Evolutionary conservation across 352 stramenopile genomes (phyloP).

Genomic region (Globisporangium camurandrum): DNA sequence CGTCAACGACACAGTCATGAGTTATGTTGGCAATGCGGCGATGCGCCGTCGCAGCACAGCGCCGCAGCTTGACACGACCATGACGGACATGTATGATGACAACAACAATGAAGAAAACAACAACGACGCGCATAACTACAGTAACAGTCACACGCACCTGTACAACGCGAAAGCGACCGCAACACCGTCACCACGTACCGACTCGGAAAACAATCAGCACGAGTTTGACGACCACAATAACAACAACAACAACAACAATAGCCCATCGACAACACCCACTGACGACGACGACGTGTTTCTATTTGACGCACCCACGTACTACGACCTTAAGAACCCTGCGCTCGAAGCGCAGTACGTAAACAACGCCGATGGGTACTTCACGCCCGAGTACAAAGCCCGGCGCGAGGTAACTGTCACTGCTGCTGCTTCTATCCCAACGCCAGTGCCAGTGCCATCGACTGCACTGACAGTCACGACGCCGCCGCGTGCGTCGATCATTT

Average conservation of each 20-base stretch:
- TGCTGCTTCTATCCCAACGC: not conserved
- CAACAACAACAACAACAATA: not conserved
- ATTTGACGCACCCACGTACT: constrained; percentile 78
- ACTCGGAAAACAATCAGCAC: constrained; percentile 19
- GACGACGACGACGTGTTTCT: constrained; percentile 60
- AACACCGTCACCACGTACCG: constrained; percentile 8
- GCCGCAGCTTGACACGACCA: constrained; percentile 29
- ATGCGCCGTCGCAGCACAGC: not conserved
- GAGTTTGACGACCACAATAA: constrained; percentile 20
- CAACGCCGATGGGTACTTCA: constrained; percentile 81
- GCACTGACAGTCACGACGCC: not conserved
- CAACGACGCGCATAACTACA: not conserved
- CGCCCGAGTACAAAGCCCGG: constrained; percentile 7
- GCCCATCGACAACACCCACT: not conserved
- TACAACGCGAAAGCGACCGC: constrained; percentile 3
- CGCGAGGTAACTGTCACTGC: not conserved
- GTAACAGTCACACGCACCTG: not conserved
- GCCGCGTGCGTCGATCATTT: not conserved
- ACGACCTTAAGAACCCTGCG: constrained; percentile 70
- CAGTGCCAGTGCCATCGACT: not conserved
- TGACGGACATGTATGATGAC: constrained; percentile 24
- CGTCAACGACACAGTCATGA: no score
- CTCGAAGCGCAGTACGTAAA: constrained; percentile 74
- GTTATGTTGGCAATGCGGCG: constrained; percentile 1
- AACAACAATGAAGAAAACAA: constrained; percentile 4